Evolutionary conservation across 2,329 filamentous ascomycete species (phyloP).

Genomic region (Grosmannia penicillata): DNA sequence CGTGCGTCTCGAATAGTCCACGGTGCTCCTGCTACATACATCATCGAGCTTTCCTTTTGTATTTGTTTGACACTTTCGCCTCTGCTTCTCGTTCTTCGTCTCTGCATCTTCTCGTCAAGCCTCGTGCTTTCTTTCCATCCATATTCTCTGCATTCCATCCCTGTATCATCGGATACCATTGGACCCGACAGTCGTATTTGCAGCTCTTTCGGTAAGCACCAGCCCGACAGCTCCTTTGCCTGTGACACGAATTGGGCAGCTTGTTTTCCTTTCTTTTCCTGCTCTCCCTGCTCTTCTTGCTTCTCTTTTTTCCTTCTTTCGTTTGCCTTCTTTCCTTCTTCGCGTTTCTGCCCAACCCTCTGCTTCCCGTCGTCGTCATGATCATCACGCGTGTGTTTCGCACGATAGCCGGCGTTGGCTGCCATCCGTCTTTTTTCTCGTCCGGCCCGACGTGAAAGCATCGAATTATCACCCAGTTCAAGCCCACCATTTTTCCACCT

Average conservation of each 20-base stretch:
- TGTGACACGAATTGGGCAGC: too few species aligned
- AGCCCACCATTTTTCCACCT: not conserved
- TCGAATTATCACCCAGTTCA: not conserved
- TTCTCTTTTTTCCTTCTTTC: not conserved
- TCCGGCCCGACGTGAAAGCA: too few species aligned
- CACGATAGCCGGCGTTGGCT: too few species aligned
- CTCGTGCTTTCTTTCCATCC: not conserved
- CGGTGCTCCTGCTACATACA: slow-evolving; percentile 1
- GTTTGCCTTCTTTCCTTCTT: not conserved
- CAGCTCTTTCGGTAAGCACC: too few species aligned
- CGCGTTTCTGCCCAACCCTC: not conserved
- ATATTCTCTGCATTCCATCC: not conserved
- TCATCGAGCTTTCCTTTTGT: slow-evolving; percentile 4
- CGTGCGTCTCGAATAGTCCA: slow-evolving; percentile 3
- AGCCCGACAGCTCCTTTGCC: not conserved
- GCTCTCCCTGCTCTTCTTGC: not conserved
- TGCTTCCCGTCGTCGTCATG: not conserved
- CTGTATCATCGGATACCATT: too few species aligned
- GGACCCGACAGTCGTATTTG: not conserved
- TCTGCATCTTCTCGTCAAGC: not conserved
- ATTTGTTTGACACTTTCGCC: not conserved
- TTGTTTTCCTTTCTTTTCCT: not conserved
- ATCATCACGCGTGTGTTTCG: too few species aligned
- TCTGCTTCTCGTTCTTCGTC: not conserved
- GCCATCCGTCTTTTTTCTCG: too few species aligned